Evolutionary conservation across 208 protist species (phyloP), one percentile per base, ranked within the genome.

Genomic region (Trypanosoma melophagium): DNA sequence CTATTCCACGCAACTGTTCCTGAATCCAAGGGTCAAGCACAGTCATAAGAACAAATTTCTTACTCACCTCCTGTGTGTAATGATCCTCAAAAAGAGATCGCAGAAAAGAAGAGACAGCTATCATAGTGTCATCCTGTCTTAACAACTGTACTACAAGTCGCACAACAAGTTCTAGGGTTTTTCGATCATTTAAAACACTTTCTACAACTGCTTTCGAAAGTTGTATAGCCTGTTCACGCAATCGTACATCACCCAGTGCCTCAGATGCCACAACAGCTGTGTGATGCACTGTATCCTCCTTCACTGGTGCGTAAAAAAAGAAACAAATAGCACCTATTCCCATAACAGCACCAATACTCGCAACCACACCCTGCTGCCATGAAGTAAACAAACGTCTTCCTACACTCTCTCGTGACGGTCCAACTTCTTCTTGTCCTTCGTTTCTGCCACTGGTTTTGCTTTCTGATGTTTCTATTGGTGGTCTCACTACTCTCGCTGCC

Each of bases 51-150:
- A 96, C 87, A 69, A 96, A 96, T 74, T 95, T 94, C 65, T 95
- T 96, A 7, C 87, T 94, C 45, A 95, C 81, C 74, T 94, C 92
- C 68, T 93, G 89, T 3, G 89, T 96, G 76, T 95, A 95, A 75
- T 92, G 87, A 70, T 96, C 92, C 66, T 93, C 92, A 56, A 95
- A 96, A 31, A 96, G 69, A 0, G 83, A 71, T 56, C 88, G 84
- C 41, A 96, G 69, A 13, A 96, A 80, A 1, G 85, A 93, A 12
- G 87, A 93, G 17, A 94, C 78, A 19, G 87, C 89, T 22, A 90
- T 81, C 71, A 83, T 88, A 9, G 85, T 93, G 21, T 95, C 89
- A 14, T 94, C 86, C 19, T 86, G 69, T 10, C 67, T 70, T 0
- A 96, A 79, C 12, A 96, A 68, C 45, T 82, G 47, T 28, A 77